Base-by-base conservation (phyloP, 495 filamentous ascomycete species). In the Xeromyces bisporus region DNA sequence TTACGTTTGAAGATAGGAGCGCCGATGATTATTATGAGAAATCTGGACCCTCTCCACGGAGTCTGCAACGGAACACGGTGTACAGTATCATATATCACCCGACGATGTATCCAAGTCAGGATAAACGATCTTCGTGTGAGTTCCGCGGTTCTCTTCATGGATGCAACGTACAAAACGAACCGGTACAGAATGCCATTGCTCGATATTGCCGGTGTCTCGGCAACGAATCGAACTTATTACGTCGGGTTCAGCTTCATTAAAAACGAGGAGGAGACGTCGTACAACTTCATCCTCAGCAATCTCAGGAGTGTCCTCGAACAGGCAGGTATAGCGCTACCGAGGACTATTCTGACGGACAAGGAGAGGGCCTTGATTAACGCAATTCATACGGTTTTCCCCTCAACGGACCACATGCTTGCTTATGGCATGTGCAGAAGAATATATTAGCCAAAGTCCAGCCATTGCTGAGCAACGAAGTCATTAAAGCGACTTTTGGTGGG, bases 91-190 rank as follows among this genome's bases (percentile, higher is more conserved):
- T n/a, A n/a, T n/a, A n/a, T n/a, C n/a, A n/a, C n/a, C n/a, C n/a
- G n/a, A n/a, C n/a, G n/a, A n/a, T n/a, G n/a, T n/a, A n/a, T n/a
- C n/a, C n/a, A n/a, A n/a, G n/a, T n/a, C n/a, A n/a, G n/a, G n/a
- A n/a, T n/a, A n/a, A n/a, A n/a, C n/a, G n/a, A n/a, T n/a, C n/a
- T n/a, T n/a, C n/a, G n/a, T n/a, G n/a, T n/a, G n/a, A n/a, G n/a
- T n/a, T n/a, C n/a, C n/a, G n/a, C n/a, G n/a, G n/a, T 39, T 23
- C 2, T 39, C 18, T 31, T 17, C 2, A 39, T 39, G 13, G 32
- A 39, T 16, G 34, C 15, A 20, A 47, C 31, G 1, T 44, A 44
- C 13, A 37, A 41, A 14, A 41, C 37, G 1, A 47, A 47, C 25
- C 20, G 11, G 15, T 47, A 46, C 23, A 25, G 33, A 10, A 26